Percentiles rank a stretch among this genome's conserved stretches.
phyloP scores from a whole-genome alignment of 768 basidiomycete species.

The Agaricus blazei region DNA sequence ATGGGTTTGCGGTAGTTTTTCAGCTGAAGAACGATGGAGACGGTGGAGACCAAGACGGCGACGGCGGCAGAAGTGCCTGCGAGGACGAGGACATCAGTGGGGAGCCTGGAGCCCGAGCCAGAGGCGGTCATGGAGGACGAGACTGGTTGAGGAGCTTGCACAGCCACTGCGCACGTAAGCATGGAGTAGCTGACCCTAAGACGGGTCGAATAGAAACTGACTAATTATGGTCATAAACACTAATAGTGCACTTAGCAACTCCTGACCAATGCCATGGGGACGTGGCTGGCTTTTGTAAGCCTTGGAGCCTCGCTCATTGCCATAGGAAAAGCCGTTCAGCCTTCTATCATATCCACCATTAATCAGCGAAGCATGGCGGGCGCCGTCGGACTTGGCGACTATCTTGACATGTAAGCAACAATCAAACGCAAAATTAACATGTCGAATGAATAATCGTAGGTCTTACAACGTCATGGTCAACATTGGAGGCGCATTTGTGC shows the following conservation, averaged over 20 bases:
- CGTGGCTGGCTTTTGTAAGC: no score
- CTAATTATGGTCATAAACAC: no score
- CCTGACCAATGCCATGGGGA: no score
- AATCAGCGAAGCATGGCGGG: slow-evolving; percentile 28
- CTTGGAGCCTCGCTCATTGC: no score
- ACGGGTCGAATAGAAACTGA: no score
- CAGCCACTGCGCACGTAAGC: no score
- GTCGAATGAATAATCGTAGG: slow-evolving; percentile 24
- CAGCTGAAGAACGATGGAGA: slow-evolving; percentile 76
- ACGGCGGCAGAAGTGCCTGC: slow-evolving; percentile 61
- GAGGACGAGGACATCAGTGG: slow-evolving; percentile 50
- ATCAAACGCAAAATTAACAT: neutral
- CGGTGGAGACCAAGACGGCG: slow-evolving; percentile 67
- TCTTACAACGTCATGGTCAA: slow-evolving; percentile 59
- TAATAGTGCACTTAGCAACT: no score
- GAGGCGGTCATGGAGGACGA: neutral
- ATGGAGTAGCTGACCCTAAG: no score
- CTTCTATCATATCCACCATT: neutral
- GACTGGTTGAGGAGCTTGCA: neutral
- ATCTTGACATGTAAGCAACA: slow-evolving; percentile 51
- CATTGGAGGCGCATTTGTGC: slow-evolving; percentile 45
- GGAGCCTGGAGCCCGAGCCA: slow-evolving; percentile 58
- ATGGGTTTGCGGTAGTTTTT: slow-evolving; percentile 83
- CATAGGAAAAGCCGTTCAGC: neutral
- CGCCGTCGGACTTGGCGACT: slow-evolving; percentile 55